A percentile compares a stretch with the other conserved stretches of the same genome.
These are phyloP conservation scores for Didymella sp. DNA, from an alignment of 2,329 filamentous ascomycete genomes.

Conservation along the genomic window DNA sequence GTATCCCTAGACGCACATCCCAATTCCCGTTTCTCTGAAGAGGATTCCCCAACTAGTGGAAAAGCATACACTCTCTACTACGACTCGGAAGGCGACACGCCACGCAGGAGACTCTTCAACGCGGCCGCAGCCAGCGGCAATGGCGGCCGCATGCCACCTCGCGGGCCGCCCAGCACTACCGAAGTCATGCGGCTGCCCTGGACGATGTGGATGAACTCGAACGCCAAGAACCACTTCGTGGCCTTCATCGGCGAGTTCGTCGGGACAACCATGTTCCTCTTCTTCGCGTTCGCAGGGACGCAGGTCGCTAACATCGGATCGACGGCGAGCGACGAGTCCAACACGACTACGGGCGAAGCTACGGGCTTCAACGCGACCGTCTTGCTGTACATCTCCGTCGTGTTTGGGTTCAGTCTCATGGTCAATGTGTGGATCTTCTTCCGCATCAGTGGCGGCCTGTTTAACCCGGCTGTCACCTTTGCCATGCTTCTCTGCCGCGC, in stretches of 20 bases:
- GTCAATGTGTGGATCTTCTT: slow-evolving; percentile 53
- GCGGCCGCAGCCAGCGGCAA: slow-evolving; percentile 14
- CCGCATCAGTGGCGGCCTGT: slow-evolving; percentile 44
- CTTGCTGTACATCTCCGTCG: slow-evolving; percentile 48
- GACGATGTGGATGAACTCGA: slow-evolving; percentile 48
- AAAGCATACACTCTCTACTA: slow-evolving; percentile 36
- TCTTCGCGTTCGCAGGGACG: slow-evolving; percentile 54
- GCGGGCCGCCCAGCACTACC: slow-evolving; percentile 40
- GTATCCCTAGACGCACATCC: slow-evolving; percentile 26
- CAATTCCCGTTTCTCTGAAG: slow-evolving; percentile 19
- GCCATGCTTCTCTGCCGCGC: slow-evolving; percentile 50
- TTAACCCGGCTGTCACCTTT: slow-evolving; percentile 45
- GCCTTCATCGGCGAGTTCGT: slow-evolving; percentile 58
- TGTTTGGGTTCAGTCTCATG: slow-evolving; percentile 49
- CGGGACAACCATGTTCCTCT: slow-evolving; percentile 56
- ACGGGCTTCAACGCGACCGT: slow-evolving; percentile 21
- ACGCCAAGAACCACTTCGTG: slow-evolving; percentile 51
- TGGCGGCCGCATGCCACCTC: slow-evolving; percentile 28
- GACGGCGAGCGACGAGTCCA: slow-evolving; percentile 37
- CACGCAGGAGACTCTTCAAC: slow-evolving; percentile 18
- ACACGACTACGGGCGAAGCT: slow-evolving; percentile 51
- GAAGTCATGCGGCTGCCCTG: slow-evolving; percentile 47
- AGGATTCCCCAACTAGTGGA: slow-evolving; percentile 26
- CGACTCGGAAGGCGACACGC: slow-evolving; percentile 33
- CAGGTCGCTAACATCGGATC: slow-evolving; percentile 59